Evolutionary conservation across 2,329 filamentous ascomycete species (phyloP), one percentile per base, ranked within the genome.

Genomic region (Penicillium sp.): DNA sequence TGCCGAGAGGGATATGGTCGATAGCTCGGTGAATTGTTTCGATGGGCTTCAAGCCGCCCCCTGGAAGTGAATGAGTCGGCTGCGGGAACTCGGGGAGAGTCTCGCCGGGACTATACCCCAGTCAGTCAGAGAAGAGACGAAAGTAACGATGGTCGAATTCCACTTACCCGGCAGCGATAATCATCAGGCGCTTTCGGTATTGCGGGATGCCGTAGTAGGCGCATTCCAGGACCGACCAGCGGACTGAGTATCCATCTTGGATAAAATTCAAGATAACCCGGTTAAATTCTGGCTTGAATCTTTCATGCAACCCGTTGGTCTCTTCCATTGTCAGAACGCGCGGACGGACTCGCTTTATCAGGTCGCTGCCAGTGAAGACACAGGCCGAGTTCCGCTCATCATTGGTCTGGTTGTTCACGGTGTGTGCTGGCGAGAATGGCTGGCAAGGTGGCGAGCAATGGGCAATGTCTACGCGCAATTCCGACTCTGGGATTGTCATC

Each of bases 381-480:
- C 78, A 73, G 1, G 84, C 83, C 0, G 82, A 83, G 58, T 95
- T 94, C 0, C 72, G 76, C 1, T 88, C 86, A 41, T 91, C 86
- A 20, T 84, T 78, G 6, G n/a, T 27, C 16, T 74, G 74, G 0
- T 81, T 61, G 0, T 69, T 58, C 0, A 78, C 66, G 0, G 88
- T 92, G 53, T 95, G 86, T 0, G 85, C 87, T 0, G 84, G 82
- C 0, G 88, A 92, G 66, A 86, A 92, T 2, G 80, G 83, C 59
- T 92, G 88, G 50, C 90, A 95, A 0, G 90, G 89, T 0, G 88
- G 89, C 0, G 87, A 90, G 0, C 91, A 70, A 57, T 95, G 90
- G 0, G 89, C 71, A 1, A 92, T 74, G 58, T 94, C 89, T 0
- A 86, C 81, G 4, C 74, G 74, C 8, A 77, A 56, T 2, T 69